A percentile compares a stretch with the other conserved stretches of the same genome.
phyloP scores from a whole-genome alignment of 1,284 basidiomycete genomes.

The Austroboletus niveus region DNA sequence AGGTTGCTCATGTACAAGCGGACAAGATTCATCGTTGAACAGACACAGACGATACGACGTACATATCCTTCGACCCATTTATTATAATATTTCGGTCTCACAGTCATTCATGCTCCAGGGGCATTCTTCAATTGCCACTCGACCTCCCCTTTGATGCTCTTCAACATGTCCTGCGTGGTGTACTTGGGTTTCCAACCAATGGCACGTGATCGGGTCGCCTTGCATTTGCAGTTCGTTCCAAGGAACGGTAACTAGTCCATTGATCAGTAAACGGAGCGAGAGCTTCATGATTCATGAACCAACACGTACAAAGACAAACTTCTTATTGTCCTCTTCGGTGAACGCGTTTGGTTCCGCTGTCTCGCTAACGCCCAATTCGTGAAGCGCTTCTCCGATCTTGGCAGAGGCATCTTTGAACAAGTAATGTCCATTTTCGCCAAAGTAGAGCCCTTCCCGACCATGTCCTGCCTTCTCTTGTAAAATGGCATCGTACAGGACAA shows the following conservation, averaged over 20 bases:
- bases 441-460: constrained; percentile 51
- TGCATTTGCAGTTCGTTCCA: constrained; percentile 54
- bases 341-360: constrained; percentile 34
- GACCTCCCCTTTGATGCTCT: constrained; percentile 44
- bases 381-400: constrained; percentile 30
- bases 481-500: constrained; percentile 33
- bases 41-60: background rate
- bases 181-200: constrained; percentile 58
- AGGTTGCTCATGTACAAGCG: too few species aligned
- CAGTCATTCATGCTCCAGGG: background rate
- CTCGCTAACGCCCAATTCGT: constrained; percentile 29
- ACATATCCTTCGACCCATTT: background rate
- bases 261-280: too few species aligned
- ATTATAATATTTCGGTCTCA: too few species aligned
- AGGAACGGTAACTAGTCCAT: constrained; percentile 38
- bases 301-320: constrained; percentile 20
- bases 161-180: constrained; percentile 45
- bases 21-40: background rate
- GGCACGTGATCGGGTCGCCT: constrained; percentile 46
- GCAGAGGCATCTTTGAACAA: constrained; percentile 29
- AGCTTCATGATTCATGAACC: too few species aligned
- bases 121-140: constrained; percentile 27
- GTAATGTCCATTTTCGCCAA: constrained; percentile 49
- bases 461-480: constrained; percentile 36
- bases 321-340: constrained; percentile 32